phyloP scores from a whole-genome alignment of 2,329 filamentous ascomycete species.

The Trichoderma endophyticum region DNA sequence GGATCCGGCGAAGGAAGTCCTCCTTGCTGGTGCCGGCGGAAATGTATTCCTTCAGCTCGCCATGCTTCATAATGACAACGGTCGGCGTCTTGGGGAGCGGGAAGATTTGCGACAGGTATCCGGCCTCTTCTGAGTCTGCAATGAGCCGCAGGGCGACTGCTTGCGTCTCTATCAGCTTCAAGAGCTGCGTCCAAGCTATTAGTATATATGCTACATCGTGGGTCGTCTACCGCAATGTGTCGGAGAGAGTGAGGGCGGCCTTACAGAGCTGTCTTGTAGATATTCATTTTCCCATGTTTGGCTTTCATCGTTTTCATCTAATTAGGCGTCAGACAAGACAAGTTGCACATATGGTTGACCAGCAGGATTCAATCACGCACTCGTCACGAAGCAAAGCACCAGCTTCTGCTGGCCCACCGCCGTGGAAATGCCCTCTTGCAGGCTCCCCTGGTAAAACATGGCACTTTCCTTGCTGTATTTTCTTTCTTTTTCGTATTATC shows the following conservation, averaged over 20 bases:
- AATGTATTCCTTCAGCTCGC: conserved; percentile 74
- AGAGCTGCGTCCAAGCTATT: conserved; percentile 43
- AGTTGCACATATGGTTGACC: neutral
- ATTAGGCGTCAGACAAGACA: neutral
- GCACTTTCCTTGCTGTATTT: neutral
- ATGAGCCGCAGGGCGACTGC: conserved; percentile 68
- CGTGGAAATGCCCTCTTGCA: conserved; percentile 75
- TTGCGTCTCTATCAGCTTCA: conserved; percentile 54
- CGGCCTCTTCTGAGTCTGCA: conserved; percentile 75
- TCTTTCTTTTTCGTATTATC: no score
- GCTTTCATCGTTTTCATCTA: conserved; percentile 70
- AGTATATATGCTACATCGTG: neutral
- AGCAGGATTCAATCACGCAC: conserved; percentile 42
- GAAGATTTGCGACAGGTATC: conserved; percentile 77
- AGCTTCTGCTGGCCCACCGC: conserved; percentile 74
- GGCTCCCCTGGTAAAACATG: conserved; percentile 79
- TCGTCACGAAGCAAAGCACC: conserved; percentile 80
- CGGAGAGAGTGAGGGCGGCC: conserved; percentile 16
- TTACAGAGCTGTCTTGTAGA: conserved; percentile 54
- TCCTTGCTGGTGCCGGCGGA: conserved; percentile 60
- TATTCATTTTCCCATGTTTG: conserved; percentile 70
- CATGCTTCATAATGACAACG: conserved; percentile 75
- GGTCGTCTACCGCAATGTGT: neutral
- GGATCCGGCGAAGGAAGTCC: conserved; percentile 56
- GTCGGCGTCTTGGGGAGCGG: conserved; percentile 76